Evolutionary conservation across 371 early-diverging fungal species (phyloP).

Genomic region (Thermomucor indicae-seudaticae): DNA sequence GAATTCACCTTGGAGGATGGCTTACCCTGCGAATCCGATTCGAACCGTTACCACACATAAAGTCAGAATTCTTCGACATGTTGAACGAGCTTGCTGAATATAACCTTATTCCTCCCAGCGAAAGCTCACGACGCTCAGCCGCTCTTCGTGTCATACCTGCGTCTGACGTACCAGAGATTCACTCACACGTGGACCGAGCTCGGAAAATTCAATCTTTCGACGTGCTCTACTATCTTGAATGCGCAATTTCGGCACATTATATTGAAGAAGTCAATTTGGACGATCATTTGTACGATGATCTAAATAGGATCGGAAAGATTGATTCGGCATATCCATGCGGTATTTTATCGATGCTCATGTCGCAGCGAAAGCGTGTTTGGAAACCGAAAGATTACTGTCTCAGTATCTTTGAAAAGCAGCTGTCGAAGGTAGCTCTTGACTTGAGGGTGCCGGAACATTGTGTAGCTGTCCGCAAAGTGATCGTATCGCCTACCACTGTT

Average conservation of each 20-base stretch:
- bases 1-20: conserved; percentile 32
- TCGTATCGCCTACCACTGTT: conserved; percentile 60
- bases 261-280: conserved; percentile 43
- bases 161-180: conserved; percentile 4
- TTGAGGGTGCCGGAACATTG: conserved; percentile 46
- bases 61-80: conserved; percentile 12
- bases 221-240: conserved; percentile 47
- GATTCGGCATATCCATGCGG: conserved; percentile 24
- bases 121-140: background rate
- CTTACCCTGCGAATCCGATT: conserved; percentile 31
- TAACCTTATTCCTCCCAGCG: conserved; percentile 34
- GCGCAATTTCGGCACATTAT: conserved; percentile 27
- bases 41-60: background rate
- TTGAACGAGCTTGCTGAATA: conserved; percentile 31
- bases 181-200: conserved; percentile 21
- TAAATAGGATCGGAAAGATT: conserved; percentile 11
- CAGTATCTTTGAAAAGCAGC: conserved; percentile 16
- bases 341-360: conserved; percentile 30
- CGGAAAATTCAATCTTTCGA: conserved; percentile 19
- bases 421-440: conserved; percentile 10
- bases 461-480: conserved; percentile 52
- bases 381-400: conserved; percentile 16
- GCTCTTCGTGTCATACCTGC: background rate
- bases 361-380: conserved; percentile 32
- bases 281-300: conserved; percentile 20